Evolutionary conservation across 768 basidiomycete genomes (phyloP), one percentile per base, ranked within the genome.

Genomic region (Leccinum incarnatum): DNA sequence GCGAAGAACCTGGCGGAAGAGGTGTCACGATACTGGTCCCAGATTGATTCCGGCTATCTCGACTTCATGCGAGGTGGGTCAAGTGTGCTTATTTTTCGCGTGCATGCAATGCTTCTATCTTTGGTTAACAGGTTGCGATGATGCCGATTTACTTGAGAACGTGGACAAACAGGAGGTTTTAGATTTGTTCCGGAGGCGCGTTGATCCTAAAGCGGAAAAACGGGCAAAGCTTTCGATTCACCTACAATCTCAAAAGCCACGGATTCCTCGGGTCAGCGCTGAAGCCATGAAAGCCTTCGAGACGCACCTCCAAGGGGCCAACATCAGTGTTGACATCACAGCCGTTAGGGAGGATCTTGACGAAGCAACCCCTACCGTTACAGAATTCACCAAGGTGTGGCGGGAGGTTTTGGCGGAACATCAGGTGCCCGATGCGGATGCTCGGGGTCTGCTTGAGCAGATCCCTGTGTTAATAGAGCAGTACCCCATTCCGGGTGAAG

Each of bases 1-100:
- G 79, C 87, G 66, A 98, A 98, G 81, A 98, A 97, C 70, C 73
- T 98, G 51, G 77, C 77, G 8, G 91, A 96, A 68, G 97, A 99
- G 75, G 76, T 79, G 3, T 74, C 76, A n/a, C 77, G 79, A 61
- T 92, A 87, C 67, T 87, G 88, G 78, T 64, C 68, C 17, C 84
- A 91, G 52, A 85, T 98, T 61, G 83, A 84, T 61, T 84, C 81
- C 23, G 90, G 94, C 4, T 92, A 89, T 64, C 83, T 86, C 62
- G 95, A 98, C 75, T 99, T 98, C 78, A 74, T 83, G 59, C 82
- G 89, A 69, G 83, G 95, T 94, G 71, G 72, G 88, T 82, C 15
- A 25, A 42, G 45, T 30, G 17, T 25, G 14, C 49, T 21, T 55
- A 29, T 9, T 34, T 40, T 37, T 27, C n/a, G n/a, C 12, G 40